phyloP scores from a whole-genome alignment of 345 rosid genomes.

The Eucalyptus pauciflora region DNA sequence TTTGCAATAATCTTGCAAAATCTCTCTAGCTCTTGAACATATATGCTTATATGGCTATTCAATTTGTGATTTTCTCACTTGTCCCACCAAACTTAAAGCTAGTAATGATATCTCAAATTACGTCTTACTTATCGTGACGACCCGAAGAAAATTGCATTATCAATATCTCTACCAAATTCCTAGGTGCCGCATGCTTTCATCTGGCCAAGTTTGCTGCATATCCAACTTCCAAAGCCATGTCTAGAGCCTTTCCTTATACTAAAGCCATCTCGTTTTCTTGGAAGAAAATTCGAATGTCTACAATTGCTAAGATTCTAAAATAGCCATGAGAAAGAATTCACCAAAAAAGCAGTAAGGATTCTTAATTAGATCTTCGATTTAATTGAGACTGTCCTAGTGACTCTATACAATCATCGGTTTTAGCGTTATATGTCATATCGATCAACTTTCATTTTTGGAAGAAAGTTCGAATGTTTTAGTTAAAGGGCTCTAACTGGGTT shows the following conservation, averaged over 20 bases:
- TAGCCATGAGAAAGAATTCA: neutral
- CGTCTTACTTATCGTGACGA: neutral
- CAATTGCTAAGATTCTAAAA: neutral
- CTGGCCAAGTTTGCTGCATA: neutral
- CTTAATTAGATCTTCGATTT: neutral
- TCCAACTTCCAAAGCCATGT: neutral
- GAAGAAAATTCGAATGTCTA: neutral
- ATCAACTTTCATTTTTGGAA: neutral
- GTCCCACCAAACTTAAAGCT: neutral
- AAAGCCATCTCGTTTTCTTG: neutral
- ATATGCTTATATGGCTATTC: neutral
- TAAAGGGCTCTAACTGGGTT: neutral
- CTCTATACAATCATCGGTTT: neutral
- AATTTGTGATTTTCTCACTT: neutral
- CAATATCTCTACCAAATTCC: neutral
- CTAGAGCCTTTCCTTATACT: neutral
- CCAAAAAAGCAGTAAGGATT: neutral
- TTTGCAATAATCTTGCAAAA: accelerated
- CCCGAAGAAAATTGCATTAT: neutral
- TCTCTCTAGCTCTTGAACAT: neutral
- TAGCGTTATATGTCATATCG: accelerated
- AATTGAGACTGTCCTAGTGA: neutral
- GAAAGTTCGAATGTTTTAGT: neutral
- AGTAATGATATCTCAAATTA: neutral
- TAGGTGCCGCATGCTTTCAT: neutral